Evolutionary conservation across 1,139 yeast genomes (phyloP).

Genomic region (Hyphopichia wangnamkhiaoensis): DNA sequence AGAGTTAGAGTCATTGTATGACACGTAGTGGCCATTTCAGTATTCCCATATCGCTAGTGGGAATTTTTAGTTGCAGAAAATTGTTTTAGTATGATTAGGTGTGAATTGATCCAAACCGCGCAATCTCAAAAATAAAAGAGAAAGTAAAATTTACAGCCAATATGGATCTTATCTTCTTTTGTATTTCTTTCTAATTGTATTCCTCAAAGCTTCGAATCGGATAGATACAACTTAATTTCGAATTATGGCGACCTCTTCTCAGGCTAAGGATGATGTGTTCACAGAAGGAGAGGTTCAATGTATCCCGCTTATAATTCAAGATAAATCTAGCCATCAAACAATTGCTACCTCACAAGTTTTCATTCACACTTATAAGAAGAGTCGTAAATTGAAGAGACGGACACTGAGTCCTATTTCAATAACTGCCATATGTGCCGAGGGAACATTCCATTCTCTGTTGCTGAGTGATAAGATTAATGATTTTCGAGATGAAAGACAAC

Average conservation of each 20-base stretch:
- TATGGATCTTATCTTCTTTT: no score
- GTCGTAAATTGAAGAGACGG: no score
- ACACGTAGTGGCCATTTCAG: no score
- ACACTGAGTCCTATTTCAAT: background rate
- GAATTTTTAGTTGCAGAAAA: no score
- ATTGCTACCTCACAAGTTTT: background rate
- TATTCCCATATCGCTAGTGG: no score
- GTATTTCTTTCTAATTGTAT: no score
- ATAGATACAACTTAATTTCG: no score
- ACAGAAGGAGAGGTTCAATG: slow-evolving; percentile 14
- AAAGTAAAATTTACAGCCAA: slow-evolving; percentile 1
- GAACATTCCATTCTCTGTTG: background rate
- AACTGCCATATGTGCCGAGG: background rate
- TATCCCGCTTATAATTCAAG: slow-evolving; percentile 24
- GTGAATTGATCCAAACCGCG: background rate
- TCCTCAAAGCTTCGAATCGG: no score
- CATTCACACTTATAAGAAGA: no score
- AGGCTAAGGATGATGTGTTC: background rate
- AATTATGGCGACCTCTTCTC: no score
- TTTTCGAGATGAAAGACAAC: background rate
- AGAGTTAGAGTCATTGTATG: no score
- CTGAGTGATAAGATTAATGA: background rate
- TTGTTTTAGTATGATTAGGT: no score
- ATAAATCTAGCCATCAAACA: slow-evolving; percentile 10
- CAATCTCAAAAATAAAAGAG: background rate